Evolutionary conservation across 2,329 filamentous ascomycete species (phyloP).

Genomic region (Metarhizium guizhouense): DNA sequence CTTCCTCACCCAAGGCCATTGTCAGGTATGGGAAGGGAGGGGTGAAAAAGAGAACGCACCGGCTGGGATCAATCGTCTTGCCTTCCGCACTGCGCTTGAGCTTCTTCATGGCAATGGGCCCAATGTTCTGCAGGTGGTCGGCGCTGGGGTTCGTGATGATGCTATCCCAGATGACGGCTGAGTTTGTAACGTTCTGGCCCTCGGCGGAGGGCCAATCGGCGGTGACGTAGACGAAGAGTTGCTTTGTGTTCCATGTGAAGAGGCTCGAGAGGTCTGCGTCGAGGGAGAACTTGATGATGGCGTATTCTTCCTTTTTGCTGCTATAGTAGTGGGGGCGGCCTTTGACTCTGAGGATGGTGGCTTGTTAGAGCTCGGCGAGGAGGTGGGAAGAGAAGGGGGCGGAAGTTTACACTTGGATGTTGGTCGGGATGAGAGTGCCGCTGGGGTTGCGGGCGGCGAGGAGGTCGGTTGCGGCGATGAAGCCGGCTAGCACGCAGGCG

Average conservation of each 20-base stretch:
- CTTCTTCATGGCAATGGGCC: constrained; percentile 53
- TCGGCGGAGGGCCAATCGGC: constrained; percentile 53
- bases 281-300: constrained; percentile 85
- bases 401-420: constrained; percentile 70
- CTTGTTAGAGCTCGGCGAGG: not conserved
- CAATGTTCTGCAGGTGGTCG: constrained; percentile 51
- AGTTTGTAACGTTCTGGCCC: constrained; percentile 39
- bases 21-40: not conserved
- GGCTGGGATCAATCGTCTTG: constrained; percentile 50
- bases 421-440: constrained; percentile 53
- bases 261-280: constrained; percentile 84
- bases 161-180: constrained; percentile 89
- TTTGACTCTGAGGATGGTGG: constrained; percentile 53
- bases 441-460: constrained; percentile 59
- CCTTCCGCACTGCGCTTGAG: constrained; percentile 49
- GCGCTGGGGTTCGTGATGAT: constrained; percentile 75
- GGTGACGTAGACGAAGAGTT: constrained; percentile 92
- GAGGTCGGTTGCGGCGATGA: constrained; percentile 76
- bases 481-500: constrained; percentile 66
- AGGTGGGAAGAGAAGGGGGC: not conserved
- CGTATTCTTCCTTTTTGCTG: constrained; percentile 88
- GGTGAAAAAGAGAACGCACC: constrained; percentile 28
- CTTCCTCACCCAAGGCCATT: no score
- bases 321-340: constrained; percentile 96
- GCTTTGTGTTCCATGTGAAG: constrained; percentile 99